Conservation (phyloP, 2,329 filamentous ascomycete species). For the Verticillium tricorpus region DNA sequence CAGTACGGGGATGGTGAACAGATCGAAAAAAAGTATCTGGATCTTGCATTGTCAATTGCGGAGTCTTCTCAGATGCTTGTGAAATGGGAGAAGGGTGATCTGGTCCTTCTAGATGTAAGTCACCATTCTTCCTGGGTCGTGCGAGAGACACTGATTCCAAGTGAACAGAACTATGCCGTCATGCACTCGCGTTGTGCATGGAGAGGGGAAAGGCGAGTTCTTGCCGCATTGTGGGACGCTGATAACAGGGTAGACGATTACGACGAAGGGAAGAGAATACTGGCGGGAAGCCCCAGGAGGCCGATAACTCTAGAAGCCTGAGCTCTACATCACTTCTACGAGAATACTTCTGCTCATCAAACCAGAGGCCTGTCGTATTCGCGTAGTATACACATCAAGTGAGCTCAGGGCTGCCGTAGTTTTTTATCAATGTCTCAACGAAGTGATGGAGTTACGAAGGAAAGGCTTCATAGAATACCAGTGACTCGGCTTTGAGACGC, state of each 20-base stretch:
- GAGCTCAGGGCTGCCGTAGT: too few species aligned
- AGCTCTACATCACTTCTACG: too few species aligned
- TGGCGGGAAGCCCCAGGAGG: conserved; percentile 11
- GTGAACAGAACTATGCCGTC: conserved; percentile 25
- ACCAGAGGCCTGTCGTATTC: too few species aligned
- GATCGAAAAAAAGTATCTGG: conserved; percentile 22
- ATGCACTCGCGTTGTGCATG: conserved; percentile 26
- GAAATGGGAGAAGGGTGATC: conserved; percentile 23
- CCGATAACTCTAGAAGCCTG: not conserved
- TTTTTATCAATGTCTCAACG: too few species aligned
- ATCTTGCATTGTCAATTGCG: conserved; percentile 21
- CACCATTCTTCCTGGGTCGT: too few species aligned
- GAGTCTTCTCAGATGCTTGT: conserved; percentile 20
- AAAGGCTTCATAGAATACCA: too few species aligned
- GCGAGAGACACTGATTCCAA: not conserved
- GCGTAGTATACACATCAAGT: too few species aligned
- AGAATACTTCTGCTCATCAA: too few species aligned
- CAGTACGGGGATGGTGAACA: conserved; percentile 22
- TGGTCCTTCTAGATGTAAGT: conserved; percentile 25
- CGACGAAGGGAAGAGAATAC: conserved; percentile 15
- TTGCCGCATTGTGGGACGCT: conserved; percentile 26
- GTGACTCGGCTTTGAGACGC: too few species aligned
- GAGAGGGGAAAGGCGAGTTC: conserved; percentile 22
- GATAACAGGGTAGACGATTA: conserved; percentile 19
- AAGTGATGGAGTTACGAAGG: too few species aligned